Evolutionary conservation across 768 basidiomycete species (phyloP).

Genomic region (Boletus rufocinnamomeus): DNA sequence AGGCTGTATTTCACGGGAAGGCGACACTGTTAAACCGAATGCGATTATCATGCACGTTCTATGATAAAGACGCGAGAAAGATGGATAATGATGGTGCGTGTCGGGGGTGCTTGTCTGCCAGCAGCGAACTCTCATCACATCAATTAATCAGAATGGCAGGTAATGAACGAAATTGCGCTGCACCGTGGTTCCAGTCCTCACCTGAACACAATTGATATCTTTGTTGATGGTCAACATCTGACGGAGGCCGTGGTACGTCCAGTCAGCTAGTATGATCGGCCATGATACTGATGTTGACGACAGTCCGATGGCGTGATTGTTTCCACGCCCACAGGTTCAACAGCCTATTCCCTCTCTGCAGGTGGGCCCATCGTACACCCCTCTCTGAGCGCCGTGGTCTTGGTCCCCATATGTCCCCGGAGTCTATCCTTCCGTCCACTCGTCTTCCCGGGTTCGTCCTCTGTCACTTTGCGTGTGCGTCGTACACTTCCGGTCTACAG

Average conservation of each 20-base stretch:
- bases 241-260: conserved; percentile 89
- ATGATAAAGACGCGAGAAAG: conserved; percentile 56
- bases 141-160: conserved; percentile 73
- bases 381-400: conserved; percentile 81
- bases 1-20: conserved; percentile 76
- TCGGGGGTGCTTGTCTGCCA: background rate
- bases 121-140: conserved; percentile 2
- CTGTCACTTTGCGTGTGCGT: conserved; percentile 71
- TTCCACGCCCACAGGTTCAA: conserved; percentile 95
- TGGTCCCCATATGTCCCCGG: conserved; percentile 95
- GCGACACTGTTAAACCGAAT: conserved; percentile 86
- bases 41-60: conserved; percentile 83
- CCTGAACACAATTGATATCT: conserved; percentile 91
- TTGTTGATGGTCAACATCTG: conserved; percentile 90
- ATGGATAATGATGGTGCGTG: conserved; percentile 62
- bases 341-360: conserved; percentile 93
- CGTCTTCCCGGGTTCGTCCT: conserved; percentile 82
- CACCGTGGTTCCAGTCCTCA: conserved; percentile 92
- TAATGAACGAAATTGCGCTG: conserved; percentile 95
- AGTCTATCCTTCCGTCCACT: conserved; percentile 91
- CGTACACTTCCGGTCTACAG: background rate
- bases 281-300: conserved; percentile 15
- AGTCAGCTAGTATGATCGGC: conserved; percentile 7
- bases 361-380: conserved; percentile 97
- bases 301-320: conserved; percentile 94